Percentiles rank a stretch among this genome's conserved stretches.
These are phyloP conservation scores for Petunia secreta DNA, from an alignment of 257 asterid species.

Conservation along the genomic window DNA sequence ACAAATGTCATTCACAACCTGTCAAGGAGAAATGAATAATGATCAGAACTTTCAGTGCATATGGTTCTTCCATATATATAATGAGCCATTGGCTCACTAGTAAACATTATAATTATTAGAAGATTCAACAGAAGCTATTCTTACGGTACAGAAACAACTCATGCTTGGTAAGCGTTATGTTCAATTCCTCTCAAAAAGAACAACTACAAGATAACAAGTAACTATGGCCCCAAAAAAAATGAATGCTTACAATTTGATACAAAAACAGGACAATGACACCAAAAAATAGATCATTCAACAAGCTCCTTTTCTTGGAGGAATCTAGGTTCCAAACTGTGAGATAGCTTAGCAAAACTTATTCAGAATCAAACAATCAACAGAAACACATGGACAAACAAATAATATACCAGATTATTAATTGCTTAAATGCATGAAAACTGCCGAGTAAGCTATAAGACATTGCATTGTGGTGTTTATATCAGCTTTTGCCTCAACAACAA, in stretches of 20 bases:
- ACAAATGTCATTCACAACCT: slow-evolving; percentile 90
- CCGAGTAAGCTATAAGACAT: background rate
- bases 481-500: background rate
- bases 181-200: slow-evolving; percentile 2
- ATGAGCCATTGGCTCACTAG: background rate
- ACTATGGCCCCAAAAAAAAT: too few relatives aligned
- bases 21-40: slow-evolving; percentile 32
- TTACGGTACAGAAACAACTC: background rate
- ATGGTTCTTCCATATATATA: background rate
- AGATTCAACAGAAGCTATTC: background rate
- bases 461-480: background rate
- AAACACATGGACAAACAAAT: slow-evolving; percentile 19
- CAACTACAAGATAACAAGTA: slow-evolving; percentile 8
- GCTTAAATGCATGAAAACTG: slow-evolving; percentile 2
- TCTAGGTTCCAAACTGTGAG: slow-evolving; percentile 14
- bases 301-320: background rate
- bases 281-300: background rate
- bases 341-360: slow-evolving; percentile 11
- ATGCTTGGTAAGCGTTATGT: background rate
- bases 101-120: background rate
- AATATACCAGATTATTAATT: slow-evolving; percentile 28
- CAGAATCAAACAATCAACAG: background rate
- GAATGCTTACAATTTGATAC: background rate
- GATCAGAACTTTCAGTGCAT: background rate
- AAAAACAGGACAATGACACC: background rate